phyloP scores from a whole-genome alignment of 116 monocot genomes.

The Trichopus zeylanicus region DNA sequence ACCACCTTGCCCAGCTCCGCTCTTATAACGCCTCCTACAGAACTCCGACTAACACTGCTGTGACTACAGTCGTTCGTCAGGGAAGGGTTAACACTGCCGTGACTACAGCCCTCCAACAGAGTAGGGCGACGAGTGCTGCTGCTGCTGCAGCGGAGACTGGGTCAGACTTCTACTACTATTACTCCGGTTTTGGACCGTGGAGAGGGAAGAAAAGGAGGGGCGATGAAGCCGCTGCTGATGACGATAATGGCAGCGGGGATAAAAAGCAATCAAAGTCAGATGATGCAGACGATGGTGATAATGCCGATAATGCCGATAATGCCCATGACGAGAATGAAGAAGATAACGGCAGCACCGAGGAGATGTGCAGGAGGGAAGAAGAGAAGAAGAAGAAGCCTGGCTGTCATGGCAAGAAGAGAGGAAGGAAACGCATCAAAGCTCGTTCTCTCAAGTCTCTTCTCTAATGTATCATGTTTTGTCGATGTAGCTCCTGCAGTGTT shows the following conservation, averaged over 20 bases:
- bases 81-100: not conserved
- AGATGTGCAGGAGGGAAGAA: constrained; percentile 8
- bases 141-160: not conserved
- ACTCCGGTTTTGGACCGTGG: constrained; percentile 26
- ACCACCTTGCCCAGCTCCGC: constrained; percentile 40
- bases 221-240: not conserved
- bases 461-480: no score
- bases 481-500: no score
- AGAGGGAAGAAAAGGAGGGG: constrained; percentile 16
- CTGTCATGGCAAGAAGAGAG: constrained; percentile 15
- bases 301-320: not conserved
- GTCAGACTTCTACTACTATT: constrained; percentile 22
- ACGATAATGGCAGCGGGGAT: not conserved
- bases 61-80: not conserved
- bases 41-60: not conserved
- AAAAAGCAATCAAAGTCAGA: not conserved
- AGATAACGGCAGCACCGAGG: not conserved
- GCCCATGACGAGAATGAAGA: not conserved
- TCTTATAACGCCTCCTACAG: constrained; percentile 14
- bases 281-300: not conserved
- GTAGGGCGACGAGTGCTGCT: not conserved
- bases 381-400: constrained; percentile 2
- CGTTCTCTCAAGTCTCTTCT: constrained; percentile 46
- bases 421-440: constrained; percentile 35
- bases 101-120: not conserved